Evolutionary conservation across 1,284 basidiomycete species (phyloP), one percentile per base, ranked within the genome.

Genomic region (Moniliella sp.): DNA sequence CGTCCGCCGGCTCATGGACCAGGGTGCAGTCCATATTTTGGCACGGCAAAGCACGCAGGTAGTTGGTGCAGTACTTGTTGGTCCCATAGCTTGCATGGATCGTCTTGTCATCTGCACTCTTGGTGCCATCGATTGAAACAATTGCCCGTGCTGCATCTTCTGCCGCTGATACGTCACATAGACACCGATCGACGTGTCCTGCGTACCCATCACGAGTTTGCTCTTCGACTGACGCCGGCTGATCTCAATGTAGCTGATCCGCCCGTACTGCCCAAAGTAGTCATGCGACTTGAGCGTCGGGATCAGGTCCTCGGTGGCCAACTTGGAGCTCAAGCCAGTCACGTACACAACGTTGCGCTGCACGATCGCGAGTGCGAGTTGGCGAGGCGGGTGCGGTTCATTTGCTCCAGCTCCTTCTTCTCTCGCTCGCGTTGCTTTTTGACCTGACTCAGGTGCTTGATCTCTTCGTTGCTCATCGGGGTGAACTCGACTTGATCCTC

Each of bases 181-280:
- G 32, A 99, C 69, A 18, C 88, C 88, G 16, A 93, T 71, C 27
- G 83, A 75, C 25, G 81, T 76, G 25, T 59, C 56, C 16, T 69
- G 69, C 32, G 71, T 73, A 40, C 56, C 56, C 44, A 51, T 55
- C 18, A 54, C 59, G 18, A 61, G 45, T 34, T 50, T 75, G 28
- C 72, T 72, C 3, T 79, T 72, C 1, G 75, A 68, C 5, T 75
- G 76, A 21, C 88, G 76, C 62, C 94, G 91, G 35, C 81, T 77
- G 29, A 99, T 73, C 33, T 93, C 69, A 37, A 97, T 81, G 65
- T 93, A 93, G 29, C 78, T 75, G 47, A 99, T 93, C 65, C 88
- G 91, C 45, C 91, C 91, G 62, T 94, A 97, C 61, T 93, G 84
- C 4, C 91, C 91, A 62, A 97, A 97, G 63, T 91, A 93, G 46